Conservation (phyloP, 306 rosid genomes). For the Cercis canadensis region DNA sequence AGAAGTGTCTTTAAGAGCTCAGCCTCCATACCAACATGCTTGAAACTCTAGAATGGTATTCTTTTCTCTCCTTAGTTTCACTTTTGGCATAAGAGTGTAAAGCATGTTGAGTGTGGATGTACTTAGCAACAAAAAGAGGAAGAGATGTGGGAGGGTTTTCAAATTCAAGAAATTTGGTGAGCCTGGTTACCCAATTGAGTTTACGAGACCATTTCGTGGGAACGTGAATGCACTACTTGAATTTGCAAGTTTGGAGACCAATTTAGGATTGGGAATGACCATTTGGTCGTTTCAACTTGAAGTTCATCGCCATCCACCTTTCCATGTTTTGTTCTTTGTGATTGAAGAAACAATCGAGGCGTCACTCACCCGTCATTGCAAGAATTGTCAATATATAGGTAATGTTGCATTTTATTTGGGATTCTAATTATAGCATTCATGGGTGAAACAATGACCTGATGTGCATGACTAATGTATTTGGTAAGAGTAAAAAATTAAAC, state of each 20-base stretch:
- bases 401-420: conserved; percentile 30
- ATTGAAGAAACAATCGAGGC: conserved; percentile 68
- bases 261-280: conserved; percentile 50
- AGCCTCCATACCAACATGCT: conserved; percentile 38
- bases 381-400: conserved; percentile 84
- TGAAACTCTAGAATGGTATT: conserved; percentile 25
- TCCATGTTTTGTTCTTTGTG: conserved; percentile 65
- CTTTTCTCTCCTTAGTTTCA: neutral
- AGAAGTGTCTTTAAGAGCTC: conserved; percentile 24
- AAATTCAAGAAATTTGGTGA: conserved; percentile 83
- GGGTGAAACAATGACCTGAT: too few species aligned
- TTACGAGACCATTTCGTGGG: conserved; percentile 62
- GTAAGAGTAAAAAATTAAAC: too few species aligned
- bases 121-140: conserved; percentile 69
- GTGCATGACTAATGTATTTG: too few species aligned
- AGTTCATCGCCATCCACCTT: conserved; percentile 75
- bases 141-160: conserved; percentile 77
- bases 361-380: conserved; percentile 60
- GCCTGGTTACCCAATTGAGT: conserved; percentile 68
- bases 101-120: conserved; percentile 67
- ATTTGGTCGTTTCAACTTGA: conserved; percentile 91
- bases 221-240: conserved; percentile 73
- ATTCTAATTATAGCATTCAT: neutral
- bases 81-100: neutral
- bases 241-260: conserved; percentile 66